phyloP scores from a whole-genome alignment of 148 eudicot genomes.

The Arbutus unedo region DNA sequence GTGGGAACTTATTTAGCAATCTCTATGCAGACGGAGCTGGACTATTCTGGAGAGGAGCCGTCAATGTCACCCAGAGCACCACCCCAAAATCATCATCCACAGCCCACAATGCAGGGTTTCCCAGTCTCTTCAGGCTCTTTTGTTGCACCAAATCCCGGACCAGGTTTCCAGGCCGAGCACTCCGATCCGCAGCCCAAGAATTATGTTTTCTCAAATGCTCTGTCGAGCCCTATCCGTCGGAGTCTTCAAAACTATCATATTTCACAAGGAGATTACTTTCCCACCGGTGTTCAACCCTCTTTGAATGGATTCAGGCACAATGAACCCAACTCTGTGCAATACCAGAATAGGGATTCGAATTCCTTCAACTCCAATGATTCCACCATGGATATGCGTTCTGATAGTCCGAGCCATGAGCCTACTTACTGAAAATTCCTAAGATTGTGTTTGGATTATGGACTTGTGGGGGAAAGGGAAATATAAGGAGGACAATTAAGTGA shows the following conservation, averaged over 20 bases:
- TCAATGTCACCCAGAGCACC: slow-evolving; percentile 39
- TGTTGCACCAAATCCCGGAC: slow-evolving; percentile 18
- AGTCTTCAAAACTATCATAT: slow-evolving; percentile 78
- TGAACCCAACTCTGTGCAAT: slow-evolving; percentile 30
- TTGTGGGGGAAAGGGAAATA: background rate
- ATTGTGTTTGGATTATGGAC: background rate
- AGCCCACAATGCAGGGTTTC: slow-evolving; percentile 18
- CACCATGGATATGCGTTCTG: slow-evolving; percentile 86
- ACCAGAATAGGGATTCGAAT: slow-evolving; percentile 48
- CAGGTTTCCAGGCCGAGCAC: slow-evolving; percentile 45
- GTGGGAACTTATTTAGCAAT: background rate
- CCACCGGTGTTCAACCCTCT: slow-evolving; percentile 29
- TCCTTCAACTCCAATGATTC: slow-evolving; percentile 52
- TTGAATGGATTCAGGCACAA: slow-evolving; percentile 28
- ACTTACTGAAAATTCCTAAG: slow-evolving; percentile 36
- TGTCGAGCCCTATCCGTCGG: slow-evolving; percentile 76
- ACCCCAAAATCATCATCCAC: slow-evolving; percentile 24
- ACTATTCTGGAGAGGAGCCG: slow-evolving; percentile 35
- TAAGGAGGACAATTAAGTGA: background rate
- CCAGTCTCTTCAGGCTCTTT: slow-evolving; percentile 28
- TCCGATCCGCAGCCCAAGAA: slow-evolving; percentile 60
- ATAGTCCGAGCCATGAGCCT: slow-evolving; percentile 66
- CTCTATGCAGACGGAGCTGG: slow-evolving; percentile 35
- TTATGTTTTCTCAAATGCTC: slow-evolving; percentile 78
- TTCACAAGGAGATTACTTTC: slow-evolving; percentile 43